phyloP scores from a whole-genome alignment of 345 rosid genomes.

The Heritiera littoralis region DNA sequence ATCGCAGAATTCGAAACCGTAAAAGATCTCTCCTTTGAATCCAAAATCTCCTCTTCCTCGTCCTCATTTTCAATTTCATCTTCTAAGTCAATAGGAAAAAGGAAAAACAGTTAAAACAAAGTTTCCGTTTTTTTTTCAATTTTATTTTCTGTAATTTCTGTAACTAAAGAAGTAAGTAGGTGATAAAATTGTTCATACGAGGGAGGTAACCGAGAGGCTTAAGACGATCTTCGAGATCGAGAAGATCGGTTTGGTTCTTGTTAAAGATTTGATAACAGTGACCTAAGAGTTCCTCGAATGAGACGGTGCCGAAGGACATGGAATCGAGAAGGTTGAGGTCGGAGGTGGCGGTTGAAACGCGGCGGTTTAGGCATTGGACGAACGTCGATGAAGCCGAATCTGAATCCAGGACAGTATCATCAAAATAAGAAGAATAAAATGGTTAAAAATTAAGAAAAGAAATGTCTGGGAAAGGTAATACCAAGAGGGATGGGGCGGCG shows the following conservation, averaged over 20 bases:
- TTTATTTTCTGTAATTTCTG: neutral
- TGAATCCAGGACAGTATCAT: conserved; percentile 17
- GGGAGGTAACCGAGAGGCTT: conserved; percentile 24
- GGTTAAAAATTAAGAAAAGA: neutral
- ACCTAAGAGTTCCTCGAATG: conserved; percentile 83
- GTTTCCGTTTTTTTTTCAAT: neutral
- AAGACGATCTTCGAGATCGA: neutral
- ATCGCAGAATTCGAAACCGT: conserved; percentile 27
- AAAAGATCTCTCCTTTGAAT: conserved; percentile 30
- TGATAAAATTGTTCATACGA: conserved; percentile 29
- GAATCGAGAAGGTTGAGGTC: conserved; percentile 71
- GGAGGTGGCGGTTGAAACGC: conserved; percentile 47
- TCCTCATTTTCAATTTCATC: conserved; percentile 39
- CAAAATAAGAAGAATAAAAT: neutral
- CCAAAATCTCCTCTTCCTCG: conserved; percentile 25
- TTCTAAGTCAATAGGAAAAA: conserved; percentile 23
- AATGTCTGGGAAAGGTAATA: neutral
- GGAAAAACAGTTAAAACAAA: neutral
- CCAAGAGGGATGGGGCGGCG: conserved; percentile 89
- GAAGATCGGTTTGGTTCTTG: neutral
- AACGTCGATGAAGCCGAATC: conserved; percentile 85
- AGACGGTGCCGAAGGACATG: conserved; percentile 77
- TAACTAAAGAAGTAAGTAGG: neutral
- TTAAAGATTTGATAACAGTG: conserved; percentile 60
- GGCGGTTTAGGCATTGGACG: conserved; percentile 67